Percentiles rank a stretch among this genome's conserved stretches.
Conservation (phyloP, 257 asterid genomes). For the Solanum arcanum region DNA sequence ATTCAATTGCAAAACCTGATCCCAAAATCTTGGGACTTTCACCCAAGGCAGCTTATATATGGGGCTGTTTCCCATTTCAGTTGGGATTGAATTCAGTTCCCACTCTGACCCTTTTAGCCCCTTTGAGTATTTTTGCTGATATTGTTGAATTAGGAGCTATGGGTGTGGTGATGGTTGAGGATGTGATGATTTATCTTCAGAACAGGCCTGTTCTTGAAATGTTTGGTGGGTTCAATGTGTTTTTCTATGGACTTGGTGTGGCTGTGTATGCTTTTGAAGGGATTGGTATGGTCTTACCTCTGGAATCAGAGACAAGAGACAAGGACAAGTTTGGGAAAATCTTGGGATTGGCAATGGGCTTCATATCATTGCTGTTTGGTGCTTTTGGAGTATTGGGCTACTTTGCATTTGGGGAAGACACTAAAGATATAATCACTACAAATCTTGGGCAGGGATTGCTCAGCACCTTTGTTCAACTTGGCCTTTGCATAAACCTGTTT, state of each 20-base stretch:
- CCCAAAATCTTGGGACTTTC: slow-evolving; percentile 39
- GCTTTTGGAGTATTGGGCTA: slow-evolving; percentile 67
- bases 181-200: slow-evolving; percentile 29
- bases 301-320: slow-evolving; percentile 73
- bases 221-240: slow-evolving; percentile 50
- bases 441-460: slow-evolving; percentile 65
- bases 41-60: slow-evolving; percentile 43
- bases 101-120: slow-evolving; percentile 68
- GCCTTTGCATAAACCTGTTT: slow-evolving; percentile 59
- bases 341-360: slow-evolving; percentile 49
- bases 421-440: slow-evolving; percentile 70
- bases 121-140: slow-evolving; percentile 82
- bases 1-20: slow-evolving; percentile 17
- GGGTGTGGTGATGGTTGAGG: slow-evolving; percentile 82
- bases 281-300: slow-evolving; percentile 72
- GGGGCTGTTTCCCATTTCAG: slow-evolving; percentile 79
- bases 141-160: slow-evolving; percentile 66
- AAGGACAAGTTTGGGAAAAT: slow-evolving; percentile 51
- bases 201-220: slow-evolving; percentile 53
- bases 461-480: slow-evolving; percentile 59
- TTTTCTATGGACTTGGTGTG: slow-evolving; percentile 80
- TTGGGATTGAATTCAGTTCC: slow-evolving; percentile 74
- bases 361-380: slow-evolving; percentile 59
- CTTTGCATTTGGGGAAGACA: slow-evolving; percentile 66
- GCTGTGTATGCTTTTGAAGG: slow-evolving; percentile 89